Conservation (phyloP, 1,284 basidiomycete species). For the Singerocomus inundabilis region DNA sequence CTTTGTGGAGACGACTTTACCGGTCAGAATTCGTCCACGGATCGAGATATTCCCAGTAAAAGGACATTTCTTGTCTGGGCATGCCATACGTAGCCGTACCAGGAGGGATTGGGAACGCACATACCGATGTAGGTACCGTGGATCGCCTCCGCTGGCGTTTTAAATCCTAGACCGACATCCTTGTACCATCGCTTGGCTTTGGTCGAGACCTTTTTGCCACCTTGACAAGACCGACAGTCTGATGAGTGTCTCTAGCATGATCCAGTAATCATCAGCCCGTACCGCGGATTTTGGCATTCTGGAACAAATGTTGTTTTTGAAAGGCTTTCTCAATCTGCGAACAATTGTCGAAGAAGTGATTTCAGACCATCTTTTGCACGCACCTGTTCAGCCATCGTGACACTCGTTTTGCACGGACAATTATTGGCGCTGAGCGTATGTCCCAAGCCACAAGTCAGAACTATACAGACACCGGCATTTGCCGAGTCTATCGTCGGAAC, state of each 20-base stretch:
- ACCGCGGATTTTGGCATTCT: conserved; percentile 95
- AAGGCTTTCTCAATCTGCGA: conserved; percentile 88
- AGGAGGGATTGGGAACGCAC: conserved; percentile 30
- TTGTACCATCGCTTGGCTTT: conserved; percentile 99
- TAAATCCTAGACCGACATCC: conserved; percentile 96
- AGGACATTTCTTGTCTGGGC: conserved; percentile 97
- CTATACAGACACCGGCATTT: conserved; percentile 51
- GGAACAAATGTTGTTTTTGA: conserved; percentile 98
- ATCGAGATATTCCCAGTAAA: conserved; percentile 97
- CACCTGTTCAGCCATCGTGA: conserved; percentile 34
- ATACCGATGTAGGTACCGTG: conserved; percentile 95
- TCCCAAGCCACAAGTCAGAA: conserved; percentile 43
- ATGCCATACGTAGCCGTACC: conserved; percentile 5
- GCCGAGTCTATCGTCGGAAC: no score
- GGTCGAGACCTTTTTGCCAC: conserved; percentile 86
- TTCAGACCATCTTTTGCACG: conserved; percentile 3
- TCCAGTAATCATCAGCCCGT: conserved; percentile 32
- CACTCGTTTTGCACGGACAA: conserved; percentile 15
- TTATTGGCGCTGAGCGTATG: conserved; percentile 38
- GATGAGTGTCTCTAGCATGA: conserved; percentile 13
- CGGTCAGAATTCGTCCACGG: conserved; percentile 98
- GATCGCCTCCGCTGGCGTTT: conserved; percentile 96
- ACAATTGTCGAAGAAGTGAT: background rate
- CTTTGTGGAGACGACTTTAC: conserved; percentile 97
- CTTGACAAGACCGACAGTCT: conserved; percentile 38